These are phyloP conservation scores for Fistulinella prunicolor DNA, from an alignment of 768 basidiomycete genomes.

Conservation along the genomic window DNA sequence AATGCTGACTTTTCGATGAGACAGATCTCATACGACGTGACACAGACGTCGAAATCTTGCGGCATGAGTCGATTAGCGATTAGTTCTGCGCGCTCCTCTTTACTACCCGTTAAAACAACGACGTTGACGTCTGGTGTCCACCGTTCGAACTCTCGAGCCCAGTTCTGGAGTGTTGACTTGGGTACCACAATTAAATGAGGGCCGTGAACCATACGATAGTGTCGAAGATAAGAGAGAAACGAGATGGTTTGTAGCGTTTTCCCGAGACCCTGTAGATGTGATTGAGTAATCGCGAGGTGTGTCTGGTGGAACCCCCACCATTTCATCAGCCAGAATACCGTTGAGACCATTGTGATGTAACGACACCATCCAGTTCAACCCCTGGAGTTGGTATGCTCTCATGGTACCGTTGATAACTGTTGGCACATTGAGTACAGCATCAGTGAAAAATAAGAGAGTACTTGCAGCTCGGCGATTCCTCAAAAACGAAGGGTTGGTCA, in stretches of 20 bases:
- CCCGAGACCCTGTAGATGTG: constrained; percentile 73
- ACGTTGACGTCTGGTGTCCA: constrained; percentile 91
- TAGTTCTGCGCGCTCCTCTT: constrained; percentile 84
- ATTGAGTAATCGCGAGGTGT: neutral
- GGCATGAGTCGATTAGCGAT: constrained; percentile 77
- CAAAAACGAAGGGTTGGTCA: constrained; percentile 92
- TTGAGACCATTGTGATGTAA: constrained; percentile 95
- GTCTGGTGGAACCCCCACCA: constrained; percentile 45
- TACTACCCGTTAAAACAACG: constrained; percentile 78
- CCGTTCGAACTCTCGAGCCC: constrained; percentile 86
- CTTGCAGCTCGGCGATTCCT: constrained; percentile 87
- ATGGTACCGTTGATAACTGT: constrained; percentile 86
- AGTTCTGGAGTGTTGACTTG: constrained; percentile 98
- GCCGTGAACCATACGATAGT: constrained; percentile 69
- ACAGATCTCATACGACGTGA: constrained; percentile 97
- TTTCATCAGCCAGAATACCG: constrained; percentile 96
- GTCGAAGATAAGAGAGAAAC: constrained; percentile 92
- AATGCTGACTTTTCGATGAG: constrained; percentile 90
- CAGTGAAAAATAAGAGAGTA: neutral
- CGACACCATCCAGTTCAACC: constrained; percentile 96
- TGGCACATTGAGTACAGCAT: constrained; percentile 4
- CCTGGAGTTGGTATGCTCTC: constrained; percentile 94
- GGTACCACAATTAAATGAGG: constrained; percentile 97
- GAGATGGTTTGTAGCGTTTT: constrained; percentile 98
- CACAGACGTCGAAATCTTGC: constrained; percentile 88